Base-by-base conservation (phyloP, 768 basidiomycete genomes). In the Naganishia friedmannii region DNA sequence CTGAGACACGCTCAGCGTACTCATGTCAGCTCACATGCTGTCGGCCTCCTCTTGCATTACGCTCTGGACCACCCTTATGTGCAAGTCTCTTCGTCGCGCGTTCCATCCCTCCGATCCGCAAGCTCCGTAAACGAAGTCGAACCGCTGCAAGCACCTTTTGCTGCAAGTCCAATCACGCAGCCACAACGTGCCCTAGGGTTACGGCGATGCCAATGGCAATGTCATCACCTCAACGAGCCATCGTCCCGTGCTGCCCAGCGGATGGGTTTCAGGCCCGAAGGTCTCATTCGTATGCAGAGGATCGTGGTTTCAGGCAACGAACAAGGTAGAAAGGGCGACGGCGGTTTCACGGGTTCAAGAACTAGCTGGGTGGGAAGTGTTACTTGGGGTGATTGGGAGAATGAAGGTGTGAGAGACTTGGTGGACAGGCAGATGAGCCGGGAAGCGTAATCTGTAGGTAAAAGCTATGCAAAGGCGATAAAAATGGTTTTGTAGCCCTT, bases 371-470 rank as follows among this genome's bases (percentile, higher is more conserved):
- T 72, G n/a, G 75, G 73, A 6, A 73, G 73, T 0, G 73, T 79
- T 3, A 76, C 73, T 17, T 80, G 77, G 77, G 56, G 74, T 23
- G 79, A 80, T 31, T 80, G 79, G 79, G 77, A 78, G 55, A 73
- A 53, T 13, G 51, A 68, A 13, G 72, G 74, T 2, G 74, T 73
- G 1, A 68, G 72, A n/a, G 77, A 75, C 21, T 69, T 74, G 53
- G 66, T 80, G 15, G 77, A 76, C 54, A 72, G 57, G 68, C 73
- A 79, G 46, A 77, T 80, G 60, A 29, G 21, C 12, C 60, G 60
- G 26, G 60, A 63, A 45, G 26, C 28, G 21, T 63, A 45, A 21
- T 51, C 23, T 51, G 48, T 8, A 42, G 42, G 7, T 8, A 12
- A 10, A 42, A 42, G 42, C 15, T 13, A 13, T 15, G 42, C 42